phyloP scores from a whole-genome alignment of 495 filamentous ascomycete species.

The Penicillium tannophilum region DNA sequence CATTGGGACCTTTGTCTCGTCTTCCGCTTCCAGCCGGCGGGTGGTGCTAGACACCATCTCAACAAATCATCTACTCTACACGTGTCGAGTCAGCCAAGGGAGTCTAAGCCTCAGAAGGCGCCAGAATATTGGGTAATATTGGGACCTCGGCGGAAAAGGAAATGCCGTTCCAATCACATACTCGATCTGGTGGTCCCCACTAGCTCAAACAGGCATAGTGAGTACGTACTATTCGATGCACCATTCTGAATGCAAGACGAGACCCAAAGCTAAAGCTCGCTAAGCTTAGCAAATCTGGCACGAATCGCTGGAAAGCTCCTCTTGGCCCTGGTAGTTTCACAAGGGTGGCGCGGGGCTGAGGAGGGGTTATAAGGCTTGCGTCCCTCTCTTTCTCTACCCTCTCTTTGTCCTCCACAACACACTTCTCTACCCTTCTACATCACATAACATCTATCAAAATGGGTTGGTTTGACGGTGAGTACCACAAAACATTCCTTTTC shows the following conservation, averaged over 20 bases:
- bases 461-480: constrained; percentile 17
- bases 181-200: constrained; percentile 5
- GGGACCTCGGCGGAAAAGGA: background rate
- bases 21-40: background rate
- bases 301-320: background rate
- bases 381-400: constrained; percentile 3
- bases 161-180: constrained; percentile 2
- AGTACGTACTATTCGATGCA: constrained; percentile 3
- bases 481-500: background rate
- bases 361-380: constrained; percentile 11
- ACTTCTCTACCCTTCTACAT: background rate
- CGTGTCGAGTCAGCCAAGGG: background rate
- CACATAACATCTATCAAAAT: constrained; percentile 10
- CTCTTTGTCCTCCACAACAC: constrained; percentile 5
- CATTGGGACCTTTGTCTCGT: background rate
- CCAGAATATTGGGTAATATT: constrained; percentile 1
- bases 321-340: background rate
- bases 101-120: background rate
- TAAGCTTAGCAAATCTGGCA: constrained; percentile 6
- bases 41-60: constrained; percentile 2
- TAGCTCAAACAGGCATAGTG: background rate
- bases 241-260: background rate
- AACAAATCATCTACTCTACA: constrained; percentile 1
- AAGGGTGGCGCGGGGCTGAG: constrained; percentile 5
- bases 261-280: constrained; percentile 1